These are phyloP conservation scores for Dactylellina drechsleri DNA, from an alignment of 2,329 filamentous ascomycete genomes.

Conservation along the genomic window DNA sequence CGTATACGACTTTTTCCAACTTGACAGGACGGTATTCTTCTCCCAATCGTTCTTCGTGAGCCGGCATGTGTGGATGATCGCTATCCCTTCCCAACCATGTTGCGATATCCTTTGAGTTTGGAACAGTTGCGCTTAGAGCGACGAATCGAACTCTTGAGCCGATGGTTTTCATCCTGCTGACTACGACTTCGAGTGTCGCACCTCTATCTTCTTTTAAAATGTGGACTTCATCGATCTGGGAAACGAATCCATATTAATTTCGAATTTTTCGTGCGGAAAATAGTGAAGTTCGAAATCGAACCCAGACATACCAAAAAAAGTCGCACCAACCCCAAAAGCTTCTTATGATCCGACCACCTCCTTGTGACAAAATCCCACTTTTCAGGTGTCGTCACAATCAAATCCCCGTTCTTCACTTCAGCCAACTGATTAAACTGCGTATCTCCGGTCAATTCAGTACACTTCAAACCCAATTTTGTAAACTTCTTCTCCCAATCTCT, in stretches of 20 bases:
- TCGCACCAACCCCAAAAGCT: slow-evolving; percentile 77
- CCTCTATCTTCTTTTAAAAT: slow-evolving; percentile 83
- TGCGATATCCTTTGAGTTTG: slow-evolving; percentile 82
- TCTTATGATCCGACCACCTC: slow-evolving; percentile 84
- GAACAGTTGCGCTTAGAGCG: slow-evolving; percentile 83
- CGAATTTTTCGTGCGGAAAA: neutral
- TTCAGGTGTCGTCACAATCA: slow-evolving; percentile 88
- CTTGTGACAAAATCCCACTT: slow-evolving; percentile 92
- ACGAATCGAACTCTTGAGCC: slow-evolving; percentile 80
- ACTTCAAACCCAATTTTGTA: slow-evolving; percentile 72
- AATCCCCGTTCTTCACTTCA: slow-evolving; percentile 76
- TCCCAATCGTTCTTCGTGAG: slow-evolving; percentile 75
- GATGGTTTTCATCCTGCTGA: slow-evolving; percentile 81
- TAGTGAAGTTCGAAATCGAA: neutral
- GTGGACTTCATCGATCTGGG: slow-evolving; percentile 81
- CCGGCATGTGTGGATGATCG: slow-evolving; percentile 70
- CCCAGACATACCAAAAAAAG: slow-evolving; percentile 69
- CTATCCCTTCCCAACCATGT: slow-evolving; percentile 78
- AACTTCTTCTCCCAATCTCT: slow-evolving; percentile 83
- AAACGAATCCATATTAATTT: neutral
- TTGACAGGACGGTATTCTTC: slow-evolving; percentile 83
- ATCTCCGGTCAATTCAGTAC: slow-evolving; percentile 83
- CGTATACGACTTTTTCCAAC: slow-evolving; percentile 79
- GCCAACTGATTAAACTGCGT: slow-evolving; percentile 74
- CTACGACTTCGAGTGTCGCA: slow-evolving; percentile 82